Evolutionary conservation across 306 rosid genomes (phyloP), one percentile per base, ranked within the genome.

Genomic region (Glycine soja): DNA sequence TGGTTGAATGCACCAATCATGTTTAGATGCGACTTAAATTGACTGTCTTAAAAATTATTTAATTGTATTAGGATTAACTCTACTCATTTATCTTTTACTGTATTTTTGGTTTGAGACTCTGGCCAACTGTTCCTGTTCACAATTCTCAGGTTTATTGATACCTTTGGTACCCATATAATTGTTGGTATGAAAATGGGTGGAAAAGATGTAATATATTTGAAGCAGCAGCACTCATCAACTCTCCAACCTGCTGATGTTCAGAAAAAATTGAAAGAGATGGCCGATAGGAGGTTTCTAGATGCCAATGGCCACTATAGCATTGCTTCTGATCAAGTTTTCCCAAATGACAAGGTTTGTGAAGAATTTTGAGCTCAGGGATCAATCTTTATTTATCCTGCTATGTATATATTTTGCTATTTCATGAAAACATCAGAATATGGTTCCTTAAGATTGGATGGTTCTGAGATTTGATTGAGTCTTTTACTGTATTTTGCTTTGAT

Each of bases 101-200:
- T 75, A 52, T 65, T 47, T 67, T 78, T 79, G 46, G 65, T 74
- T 68, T 65, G 83, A 70, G 73, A 77, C 84, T 61, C 24, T 79
- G 34, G 43, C 78, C 10, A 75, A 78, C 71, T 54, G 12, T 65
- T 85, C 14, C 63, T 12, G 47, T 73, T 76, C 30, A 18, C 80
- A 7, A 69, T 79, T 53, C 81, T 69, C 87, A 95, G 98, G 90
- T 93, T 95, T 86, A 93, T 95, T 78, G 90, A 91, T n/a, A 89
- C 88, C 70, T 93, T 90, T 81, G 99, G 99, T 75, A 95, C 99
- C 65, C 99, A 93, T 85, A 87, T 95, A 68, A 90, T 95, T 85
- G 99, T 93, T 87, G 93, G 98, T 69, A 85, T 95, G 87, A 95
- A 91, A 87, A 95, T 95, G 97, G 99, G 99, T 13, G 99, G 99